phyloP scores from a whole-genome alignment of 345 rosid species.

The Arabidopsis arenosa region DNA sequence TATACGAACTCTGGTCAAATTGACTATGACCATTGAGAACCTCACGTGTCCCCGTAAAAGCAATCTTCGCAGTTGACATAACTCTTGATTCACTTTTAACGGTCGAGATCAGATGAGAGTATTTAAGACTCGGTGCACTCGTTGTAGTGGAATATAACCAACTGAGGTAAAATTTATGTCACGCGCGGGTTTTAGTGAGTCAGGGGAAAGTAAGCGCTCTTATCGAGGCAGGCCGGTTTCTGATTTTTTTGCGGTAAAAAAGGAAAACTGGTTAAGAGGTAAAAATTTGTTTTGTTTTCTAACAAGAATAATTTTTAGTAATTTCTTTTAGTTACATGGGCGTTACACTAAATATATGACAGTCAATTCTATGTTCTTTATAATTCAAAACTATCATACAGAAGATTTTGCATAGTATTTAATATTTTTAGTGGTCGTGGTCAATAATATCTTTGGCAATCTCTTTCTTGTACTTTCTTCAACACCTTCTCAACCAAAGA shows the following conservation, averaged over 20 bases:
- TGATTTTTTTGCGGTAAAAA: constrained; percentile 17
- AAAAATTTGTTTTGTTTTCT: background rate
- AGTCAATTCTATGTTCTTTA: background rate
- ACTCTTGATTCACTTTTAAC: constrained; percentile 13
- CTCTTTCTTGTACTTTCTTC: no score
- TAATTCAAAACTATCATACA: background rate
- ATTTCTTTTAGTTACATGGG: background rate
- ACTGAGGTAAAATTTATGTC: constrained; percentile 19
- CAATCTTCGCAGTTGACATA: constrained; percentile 11
- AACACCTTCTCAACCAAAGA: no score
- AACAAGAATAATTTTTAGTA: background rate
- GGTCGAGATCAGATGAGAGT: constrained; percentile 28
- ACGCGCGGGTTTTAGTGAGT: constrained; percentile 49
- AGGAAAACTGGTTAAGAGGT: no score
- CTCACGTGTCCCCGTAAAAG: constrained; percentile 49
- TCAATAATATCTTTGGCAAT: background rate
- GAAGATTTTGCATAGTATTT: background rate
- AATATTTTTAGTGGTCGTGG: background rate
- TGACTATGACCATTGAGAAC: constrained; percentile 43
- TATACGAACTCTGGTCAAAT: constrained; percentile 48
- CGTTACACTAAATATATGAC: background rate
- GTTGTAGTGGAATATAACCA: constrained; percentile 18
- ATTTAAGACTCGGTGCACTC: constrained; percentile 19
- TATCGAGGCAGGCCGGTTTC: constrained; percentile 38
- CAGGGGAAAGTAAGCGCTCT: constrained; percentile 40